These are phyloP conservation scores for Aspergillus vadensis DNA, from an alignment of 2,329 filamentous ascomycete species.

Conservation along the genomic window DNA sequence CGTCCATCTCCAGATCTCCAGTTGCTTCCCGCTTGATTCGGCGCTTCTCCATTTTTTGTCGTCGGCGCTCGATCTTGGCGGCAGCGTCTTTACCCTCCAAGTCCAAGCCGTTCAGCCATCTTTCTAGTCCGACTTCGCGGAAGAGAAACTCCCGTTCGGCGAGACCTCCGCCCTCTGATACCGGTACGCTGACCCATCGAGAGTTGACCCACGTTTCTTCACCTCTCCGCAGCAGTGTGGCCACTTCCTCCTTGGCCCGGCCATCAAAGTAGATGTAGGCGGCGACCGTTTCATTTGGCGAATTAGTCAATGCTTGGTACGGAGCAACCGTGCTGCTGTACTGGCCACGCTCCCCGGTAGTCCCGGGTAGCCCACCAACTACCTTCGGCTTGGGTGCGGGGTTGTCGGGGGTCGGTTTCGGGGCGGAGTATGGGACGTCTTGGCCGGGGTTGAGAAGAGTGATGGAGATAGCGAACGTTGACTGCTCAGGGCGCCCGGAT, in stretches of 20 bases:
- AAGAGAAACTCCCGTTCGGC: constrained; percentile 97
- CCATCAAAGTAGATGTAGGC: constrained; percentile 99
- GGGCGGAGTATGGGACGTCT: constrained; percentile 88
- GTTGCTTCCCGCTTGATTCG: constrained; percentile 72
- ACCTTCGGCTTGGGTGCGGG: constrained; percentile 80
- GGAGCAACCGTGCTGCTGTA: constrained; percentile 67
- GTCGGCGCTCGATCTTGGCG: constrained; percentile 69
- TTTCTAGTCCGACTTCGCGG: constrained; percentile 90
- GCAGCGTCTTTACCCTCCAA: constrained; percentile 90
- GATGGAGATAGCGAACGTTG: constrained; percentile 97
- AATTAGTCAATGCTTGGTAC: constrained; percentile 89
- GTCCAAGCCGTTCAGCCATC: constrained; percentile 95
- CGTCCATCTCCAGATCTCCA: constrained; percentile 47
- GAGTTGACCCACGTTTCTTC: constrained; percentile 99
- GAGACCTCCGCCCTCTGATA: constrained; percentile 86
- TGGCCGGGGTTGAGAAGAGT: constrained; percentile 87
- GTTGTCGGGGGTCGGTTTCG: constrained; percentile 74
- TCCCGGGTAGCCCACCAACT: constrained; percentile 69
- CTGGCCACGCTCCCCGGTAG: constrained; percentile 54
- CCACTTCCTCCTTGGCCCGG: constrained; percentile 91
- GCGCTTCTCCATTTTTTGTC: constrained; percentile 76
- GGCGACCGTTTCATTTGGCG: constrained; percentile 93
- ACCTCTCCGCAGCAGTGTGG: constrained; percentile 84
- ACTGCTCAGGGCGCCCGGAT: constrained; percentile 80
- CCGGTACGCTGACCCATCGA: constrained; percentile 92